Evolutionary conservation across 2,329 filamentous ascomycete genomes (phyloP).

Genomic region (Penicillium sp.): DNA sequence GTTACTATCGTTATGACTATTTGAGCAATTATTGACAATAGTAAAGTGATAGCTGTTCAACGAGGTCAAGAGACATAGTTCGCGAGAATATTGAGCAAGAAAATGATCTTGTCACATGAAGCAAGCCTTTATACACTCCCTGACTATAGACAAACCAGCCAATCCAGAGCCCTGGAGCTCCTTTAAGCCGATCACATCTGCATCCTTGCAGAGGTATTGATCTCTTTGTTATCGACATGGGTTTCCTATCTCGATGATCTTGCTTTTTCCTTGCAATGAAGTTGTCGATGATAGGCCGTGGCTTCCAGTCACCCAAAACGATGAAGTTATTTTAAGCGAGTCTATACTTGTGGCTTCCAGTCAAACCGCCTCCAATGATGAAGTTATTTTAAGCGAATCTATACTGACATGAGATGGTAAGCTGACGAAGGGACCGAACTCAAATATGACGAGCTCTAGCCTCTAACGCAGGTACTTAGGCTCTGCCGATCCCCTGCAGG

Average conservation of each 20-base stretch:
- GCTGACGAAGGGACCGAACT: constrained; percentile 8
- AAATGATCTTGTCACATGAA: not conserved
- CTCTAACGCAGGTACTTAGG: not conserved
- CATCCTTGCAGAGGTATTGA: not conserved
- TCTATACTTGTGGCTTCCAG: not conserved
- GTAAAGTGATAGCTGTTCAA: not conserved
- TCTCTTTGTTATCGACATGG: not conserved
- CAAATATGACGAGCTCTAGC: not conserved
- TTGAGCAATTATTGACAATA: not conserved
- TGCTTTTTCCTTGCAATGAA: not conserved
- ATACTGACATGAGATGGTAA: constrained; percentile 8
- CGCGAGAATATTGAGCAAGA: not conserved
- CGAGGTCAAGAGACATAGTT: not conserved
- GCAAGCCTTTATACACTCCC: not conserved
- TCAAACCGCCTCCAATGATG: not conserved
- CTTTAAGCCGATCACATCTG: not conserved
- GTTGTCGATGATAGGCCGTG: too few relatives aligned
- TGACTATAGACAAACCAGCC: not conserved
- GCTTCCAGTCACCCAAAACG: not conserved
- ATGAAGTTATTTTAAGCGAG: not conserved
- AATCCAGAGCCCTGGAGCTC: too few relatives aligned
- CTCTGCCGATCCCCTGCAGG: not conserved
- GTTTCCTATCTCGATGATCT: not conserved
- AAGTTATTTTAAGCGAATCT: not conserved
- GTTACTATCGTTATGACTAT: not conserved